Percentiles rank a stretch among this genome's conserved stretches.
phyloP scores from a whole-genome alignment of 306 rosid species.

The Acmispon strigosus region DNA sequence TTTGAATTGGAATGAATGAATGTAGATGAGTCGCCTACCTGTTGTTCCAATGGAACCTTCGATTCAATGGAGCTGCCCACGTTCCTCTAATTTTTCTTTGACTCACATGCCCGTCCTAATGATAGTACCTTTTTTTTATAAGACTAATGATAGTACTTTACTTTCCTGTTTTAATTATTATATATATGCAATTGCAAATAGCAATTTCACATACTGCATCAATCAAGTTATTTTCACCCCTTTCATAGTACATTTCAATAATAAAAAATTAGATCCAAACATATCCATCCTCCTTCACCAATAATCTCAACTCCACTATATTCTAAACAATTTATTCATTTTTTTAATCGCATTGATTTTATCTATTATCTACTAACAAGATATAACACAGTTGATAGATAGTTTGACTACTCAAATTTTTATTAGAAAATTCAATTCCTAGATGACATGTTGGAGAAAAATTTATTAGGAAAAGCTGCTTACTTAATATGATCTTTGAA shows the following conservation, averaged over 20 bases:
- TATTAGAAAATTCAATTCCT: no score
- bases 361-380: neutral
- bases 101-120: conserved; percentile 8
- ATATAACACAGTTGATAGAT: no score
- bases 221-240: neutral
- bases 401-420: no score
- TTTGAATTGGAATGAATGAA: no score
- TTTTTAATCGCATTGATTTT: neutral
- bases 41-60: neutral
- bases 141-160: neutral
- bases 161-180: neutral
- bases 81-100: conserved; percentile 1
- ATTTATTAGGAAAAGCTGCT: no score
- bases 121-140: no score
- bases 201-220: neutral
- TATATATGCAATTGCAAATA: no score
- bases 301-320: neutral
- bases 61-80: conserved; percentile 20
- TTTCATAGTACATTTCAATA: neutral
- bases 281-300: conserved; percentile 33
- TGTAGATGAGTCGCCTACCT: neutral
- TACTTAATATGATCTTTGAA: no score
- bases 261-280: neutral
- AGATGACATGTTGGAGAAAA: no score
- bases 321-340: neutral